Base-by-base conservation (phyloP, 192 early-diverging fungal genomes). In the Rhizophlyctis rosea region DNA sequence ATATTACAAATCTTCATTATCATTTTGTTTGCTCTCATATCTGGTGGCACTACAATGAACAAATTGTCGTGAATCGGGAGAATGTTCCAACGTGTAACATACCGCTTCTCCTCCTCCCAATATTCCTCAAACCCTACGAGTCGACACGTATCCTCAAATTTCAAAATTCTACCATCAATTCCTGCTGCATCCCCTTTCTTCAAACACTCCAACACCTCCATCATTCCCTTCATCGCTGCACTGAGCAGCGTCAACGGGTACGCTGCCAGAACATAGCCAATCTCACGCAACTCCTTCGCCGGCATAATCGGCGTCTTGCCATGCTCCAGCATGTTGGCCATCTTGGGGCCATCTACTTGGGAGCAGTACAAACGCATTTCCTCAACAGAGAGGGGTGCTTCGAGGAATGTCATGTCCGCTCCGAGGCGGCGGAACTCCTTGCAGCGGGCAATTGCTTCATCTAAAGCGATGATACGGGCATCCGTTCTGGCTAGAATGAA, bases 261-360 rank as follows among this genome's bases (percentile, higher is more conserved):
- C n/a, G 48, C 48, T 2, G 67, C 67, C 14, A 69, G 18, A n/a
- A 47, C 55, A 57, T 64, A 69, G 11, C 68, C 68, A 50, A 69
- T 51, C 23, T 60, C 53, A 5, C 4, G 32, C 9, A 69, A 36
- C 31, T 36, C 35, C 25, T 36, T 5, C 11, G 57, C 23, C 7
- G 67, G 27, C 4, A 70, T 31, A 24, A 69, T 34, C 18, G 68
- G 68, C 34, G 68, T 69, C 68, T 36, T 5, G 5, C 68, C 68
- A 29, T 29, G 29, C 32, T 69, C 68, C 11, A 69, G 39, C 65
- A 70, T 69, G 39, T 69, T 69, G 23, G 61, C 64, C 67, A 69
- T 58, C 51, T 68, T 68, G 55, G 18, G 31, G 16, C 68, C 67
- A 3, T 48, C 25, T 11, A 69, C 50, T 49, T 69, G 55, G 5